Conservation (phyloP, 495 filamentous ascomycete species). For the Opeltia flavorubescens region DNA sequence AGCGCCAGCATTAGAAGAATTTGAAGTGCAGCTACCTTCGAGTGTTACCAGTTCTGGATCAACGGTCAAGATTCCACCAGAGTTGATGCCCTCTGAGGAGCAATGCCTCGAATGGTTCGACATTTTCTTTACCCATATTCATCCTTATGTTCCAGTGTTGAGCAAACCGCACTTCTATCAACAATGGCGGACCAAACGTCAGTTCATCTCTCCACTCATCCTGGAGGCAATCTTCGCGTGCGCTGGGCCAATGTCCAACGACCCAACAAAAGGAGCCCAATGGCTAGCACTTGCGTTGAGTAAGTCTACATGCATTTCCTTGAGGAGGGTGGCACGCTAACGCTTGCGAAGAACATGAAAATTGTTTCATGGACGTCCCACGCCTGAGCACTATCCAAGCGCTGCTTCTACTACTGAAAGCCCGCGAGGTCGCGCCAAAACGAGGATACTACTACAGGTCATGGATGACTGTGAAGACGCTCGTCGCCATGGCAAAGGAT, state of each 20-base stretch:
- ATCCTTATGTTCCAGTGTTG: slow-evolving; percentile 91
- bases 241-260: slow-evolving; percentile 66
- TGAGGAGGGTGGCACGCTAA: slow-evolving; percentile 8
- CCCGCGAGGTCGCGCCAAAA: slow-evolving; percentile 78
- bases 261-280: slow-evolving; percentile 71
- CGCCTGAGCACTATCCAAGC: slow-evolving; percentile 90
- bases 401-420: slow-evolving; percentile 76
- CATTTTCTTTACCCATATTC: slow-evolving; percentile 82
- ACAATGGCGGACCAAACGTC: slow-evolving; percentile 79
- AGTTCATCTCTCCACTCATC: slow-evolving; percentile 79
- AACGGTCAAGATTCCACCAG: slow-evolving; percentile 78
- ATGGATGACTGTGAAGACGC: slow-evolving; percentile 91
- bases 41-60: slow-evolving; percentile 50
- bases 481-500: slow-evolving; percentile 87
- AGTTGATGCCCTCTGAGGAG: slow-evolving; percentile 83
- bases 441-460: slow-evolving; percentile 94
- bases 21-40: slow-evolving; percentile 56
- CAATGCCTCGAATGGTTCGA: slow-evolving; percentile 78
- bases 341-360: slow-evolving; percentile 57
- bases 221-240: slow-evolving; percentile 96
- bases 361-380: slow-evolving; percentile 92
- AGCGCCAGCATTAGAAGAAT: slow-evolving; percentile 63
- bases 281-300: slow-evolving; percentile 90
- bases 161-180: slow-evolving; percentile 75
- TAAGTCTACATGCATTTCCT: slow-evolving; percentile 30